phyloP scores from a whole-genome alignment of 2,329 filamentous ascomycete genomes.

The Pseudogymnoascus verrucosus region DNA sequence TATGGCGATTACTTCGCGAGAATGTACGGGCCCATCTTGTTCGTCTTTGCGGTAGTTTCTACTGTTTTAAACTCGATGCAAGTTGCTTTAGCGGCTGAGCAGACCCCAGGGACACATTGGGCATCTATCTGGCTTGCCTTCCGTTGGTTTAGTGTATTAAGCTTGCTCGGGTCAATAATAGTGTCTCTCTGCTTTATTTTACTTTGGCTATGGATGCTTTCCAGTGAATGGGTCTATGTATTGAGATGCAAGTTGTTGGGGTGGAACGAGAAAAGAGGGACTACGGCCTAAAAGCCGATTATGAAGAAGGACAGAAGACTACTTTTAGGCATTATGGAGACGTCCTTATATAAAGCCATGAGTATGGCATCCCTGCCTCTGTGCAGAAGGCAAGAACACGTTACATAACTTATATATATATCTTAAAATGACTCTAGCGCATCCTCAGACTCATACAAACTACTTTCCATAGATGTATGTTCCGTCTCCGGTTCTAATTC shows the following conservation, averaged over 20 bases:
- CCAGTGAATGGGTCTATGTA: neutral
- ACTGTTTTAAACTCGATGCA: slow-evolving; percentile 22
- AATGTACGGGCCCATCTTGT: slow-evolving; percentile 21
- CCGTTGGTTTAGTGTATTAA: neutral
- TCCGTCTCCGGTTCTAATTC: too few species aligned
- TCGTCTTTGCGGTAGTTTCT: slow-evolving; percentile 20
- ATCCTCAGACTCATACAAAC: too few species aligned
- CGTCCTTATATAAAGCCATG: too few species aligned
- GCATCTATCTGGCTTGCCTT: neutral
- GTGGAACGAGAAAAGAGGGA: neutral
- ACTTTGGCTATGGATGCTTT: neutral
- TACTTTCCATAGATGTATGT: too few species aligned
- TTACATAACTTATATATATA: too few species aligned
- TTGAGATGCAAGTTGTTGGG: neutral
- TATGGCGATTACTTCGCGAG: slow-evolving; percentile 21
- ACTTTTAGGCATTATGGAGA: neutral
- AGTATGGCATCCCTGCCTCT: too few species aligned
- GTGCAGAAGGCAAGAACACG: too few species aligned
- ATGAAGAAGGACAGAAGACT: neutral
- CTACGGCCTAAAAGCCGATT: neutral
- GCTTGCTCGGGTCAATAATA: neutral
- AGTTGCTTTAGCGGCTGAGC: slow-evolving; percentile 16
- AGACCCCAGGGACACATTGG: neutral
- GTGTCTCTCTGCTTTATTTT: neutral
- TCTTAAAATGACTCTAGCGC: too few species aligned